These are phyloP conservation scores for Auriculariales sp. DNA, from an alignment of 768 basidiomycete species.

Conservation along the genomic window DNA sequence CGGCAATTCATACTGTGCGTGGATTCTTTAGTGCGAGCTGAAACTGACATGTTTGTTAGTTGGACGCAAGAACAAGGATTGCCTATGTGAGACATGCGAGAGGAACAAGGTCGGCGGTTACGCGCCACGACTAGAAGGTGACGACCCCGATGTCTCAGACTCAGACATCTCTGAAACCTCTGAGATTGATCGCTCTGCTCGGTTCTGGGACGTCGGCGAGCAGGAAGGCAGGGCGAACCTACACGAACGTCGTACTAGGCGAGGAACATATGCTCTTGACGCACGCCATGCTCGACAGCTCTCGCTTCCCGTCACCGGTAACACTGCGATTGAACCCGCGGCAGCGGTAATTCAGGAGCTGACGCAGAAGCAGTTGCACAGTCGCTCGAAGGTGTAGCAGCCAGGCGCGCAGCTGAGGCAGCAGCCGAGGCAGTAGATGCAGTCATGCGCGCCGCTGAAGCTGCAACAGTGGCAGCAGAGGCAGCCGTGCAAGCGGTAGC, in stretches of 20 bases:
- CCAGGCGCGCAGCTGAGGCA: slow-evolving; percentile 29
- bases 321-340: not conserved
- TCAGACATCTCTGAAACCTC: slow-evolving; percentile 22
- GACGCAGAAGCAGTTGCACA: slow-evolving; percentile 44
- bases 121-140: slow-evolving; percentile 34
- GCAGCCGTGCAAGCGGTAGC: no score
- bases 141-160: slow-evolving; percentile 32
- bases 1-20: slow-evolving; percentile 81
- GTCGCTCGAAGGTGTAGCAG: slow-evolving; percentile 40
- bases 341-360: no score
- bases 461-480: no score
- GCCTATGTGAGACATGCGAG: slow-evolving; percentile 81
- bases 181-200: slow-evolving; percentile 7
- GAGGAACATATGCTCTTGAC: slow-evolving; percentile 61
- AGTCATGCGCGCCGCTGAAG: no score
- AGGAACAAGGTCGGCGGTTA: slow-evolving; percentile 63
- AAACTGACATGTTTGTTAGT: slow-evolving; percentile 23
- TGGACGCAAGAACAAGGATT: slow-evolving; percentile 55
- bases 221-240: slow-evolving; percentile 35
- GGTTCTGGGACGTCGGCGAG: slow-evolving; percentile 5
- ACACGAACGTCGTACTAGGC: slow-evolving; percentile 66
- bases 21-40: not conserved
- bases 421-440: slow-evolving; percentile 31
- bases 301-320: not conserved
- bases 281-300: not conserved